phyloP scores from a whole-genome alignment of 805 yeast genomes.

The Danielia oregonensis region DNA sequence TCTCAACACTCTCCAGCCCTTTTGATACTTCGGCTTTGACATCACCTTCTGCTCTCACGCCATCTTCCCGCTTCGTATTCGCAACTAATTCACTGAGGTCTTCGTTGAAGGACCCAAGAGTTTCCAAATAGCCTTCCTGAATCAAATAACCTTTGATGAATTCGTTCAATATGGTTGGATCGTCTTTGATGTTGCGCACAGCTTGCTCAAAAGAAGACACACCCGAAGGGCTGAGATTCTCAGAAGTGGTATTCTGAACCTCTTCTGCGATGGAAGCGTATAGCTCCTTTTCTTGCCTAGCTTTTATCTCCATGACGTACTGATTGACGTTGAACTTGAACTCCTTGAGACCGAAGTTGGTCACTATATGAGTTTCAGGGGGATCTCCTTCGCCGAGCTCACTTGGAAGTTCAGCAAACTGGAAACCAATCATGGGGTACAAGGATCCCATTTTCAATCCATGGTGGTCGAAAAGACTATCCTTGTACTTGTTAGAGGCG shows the following conservation, averaged over 20 bases:
- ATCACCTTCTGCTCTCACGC: conserved; percentile 10
- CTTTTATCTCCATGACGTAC: conserved; percentile 47
- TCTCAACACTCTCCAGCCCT: conserved; percentile 3
- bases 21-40: conserved; percentile 4
- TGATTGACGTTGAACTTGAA: conserved; percentile 60
- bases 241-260: conserved; percentile 6
- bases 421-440: conserved; percentile 17
- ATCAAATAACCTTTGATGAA: conserved; percentile 37
- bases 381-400: conserved; percentile 1
- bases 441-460: conserved; percentile 8
- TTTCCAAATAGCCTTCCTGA: conserved; percentile 36
- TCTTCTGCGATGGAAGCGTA: conserved; percentile 7
- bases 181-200: conserved; percentile 23
- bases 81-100: conserved; percentile 26
- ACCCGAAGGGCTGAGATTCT: background rate
- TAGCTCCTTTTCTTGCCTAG: conserved; percentile 4
- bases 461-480: conserved; percentile 30
- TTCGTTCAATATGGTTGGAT: conserved; percentile 25
- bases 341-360: conserved; percentile 56
- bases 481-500: conserved; percentile 35
- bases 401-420: conserved; percentile 7
- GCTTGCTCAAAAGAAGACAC: conserved; percentile 15
- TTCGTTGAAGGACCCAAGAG: conserved; percentile 29
- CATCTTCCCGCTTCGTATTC: conserved; percentile 11
- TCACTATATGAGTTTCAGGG: conserved; percentile 25